These are phyloP conservation scores for Penicillium egyptiacum DNA, from an alignment of 495 filamentous ascomycete species.

Conservation along the genomic window DNA sequence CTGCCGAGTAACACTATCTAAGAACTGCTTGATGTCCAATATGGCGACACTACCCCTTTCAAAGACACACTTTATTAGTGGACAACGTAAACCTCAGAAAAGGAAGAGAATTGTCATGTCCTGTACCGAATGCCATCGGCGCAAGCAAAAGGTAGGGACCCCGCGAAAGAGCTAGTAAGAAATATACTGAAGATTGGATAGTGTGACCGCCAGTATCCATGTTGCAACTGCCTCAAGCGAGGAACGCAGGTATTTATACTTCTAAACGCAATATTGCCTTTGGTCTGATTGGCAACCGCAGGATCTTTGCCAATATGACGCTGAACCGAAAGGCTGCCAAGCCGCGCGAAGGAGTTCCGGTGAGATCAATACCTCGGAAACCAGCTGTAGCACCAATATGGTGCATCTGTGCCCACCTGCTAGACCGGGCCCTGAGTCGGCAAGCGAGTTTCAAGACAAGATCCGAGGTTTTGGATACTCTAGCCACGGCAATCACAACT, in stretches of 20 bases:
- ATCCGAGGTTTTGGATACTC: conserved; percentile 19
- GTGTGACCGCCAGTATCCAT: conserved; percentile 61
- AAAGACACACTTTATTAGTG: neutral
- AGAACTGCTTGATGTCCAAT: too few relatives aligned
- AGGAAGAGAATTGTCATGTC: conserved; percentile 60
- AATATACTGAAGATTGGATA: conserved; percentile 7
- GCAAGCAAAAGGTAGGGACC: conserved; percentile 55
- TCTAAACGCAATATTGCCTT: conserved; percentile 5
- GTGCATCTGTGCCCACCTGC: neutral
- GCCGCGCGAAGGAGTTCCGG: neutral
- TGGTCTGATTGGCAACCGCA: conserved; percentile 25
- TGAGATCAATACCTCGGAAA: neutral
- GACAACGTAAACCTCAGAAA: conserved; percentile 42
- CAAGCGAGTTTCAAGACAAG: conserved; percentile 12
- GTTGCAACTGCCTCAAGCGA: conserved; percentile 59
- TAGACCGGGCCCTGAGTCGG: neutral
- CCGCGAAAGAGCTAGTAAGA: neutral
- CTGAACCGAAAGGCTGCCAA: conserved; percentile 11
- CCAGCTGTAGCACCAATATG: neutral
- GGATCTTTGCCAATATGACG: conserved; percentile 35
- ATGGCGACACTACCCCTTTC: too few relatives aligned
- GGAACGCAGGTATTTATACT: conserved; percentile 40
- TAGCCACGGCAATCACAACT: conserved; percentile 14
- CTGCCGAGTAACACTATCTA: too few relatives aligned
- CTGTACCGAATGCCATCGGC: conserved; percentile 62